Evolutionary conservation across 2,329 filamentous ascomycete genomes (phyloP).

Genomic region (Myriosclerotinia duriaeana): DNA sequence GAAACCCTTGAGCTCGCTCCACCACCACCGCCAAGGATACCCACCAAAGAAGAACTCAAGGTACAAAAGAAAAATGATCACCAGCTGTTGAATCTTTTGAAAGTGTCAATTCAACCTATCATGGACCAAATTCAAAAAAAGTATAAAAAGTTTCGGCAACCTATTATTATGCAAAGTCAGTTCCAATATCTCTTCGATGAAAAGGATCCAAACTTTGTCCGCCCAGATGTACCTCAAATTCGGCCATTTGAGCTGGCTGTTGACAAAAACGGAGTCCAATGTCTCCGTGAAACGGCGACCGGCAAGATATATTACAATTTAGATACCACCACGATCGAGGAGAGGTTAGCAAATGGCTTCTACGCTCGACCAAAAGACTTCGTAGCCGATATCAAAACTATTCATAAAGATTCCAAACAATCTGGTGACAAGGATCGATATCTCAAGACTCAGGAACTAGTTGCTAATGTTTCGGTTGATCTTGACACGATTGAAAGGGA

Average conservation of each 20-base stretch:
- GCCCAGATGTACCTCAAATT: conserved; percentile 52
- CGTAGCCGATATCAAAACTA: conserved; percentile 76
- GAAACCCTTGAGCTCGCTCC: conserved; percentile 70
- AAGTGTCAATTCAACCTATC: conserved; percentile 85
- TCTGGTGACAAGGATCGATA: conserved; percentile 80
- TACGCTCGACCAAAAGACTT: conserved; percentile 92
- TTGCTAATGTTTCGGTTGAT: conserved; percentile 92
- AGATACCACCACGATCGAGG: conserved; percentile 89
- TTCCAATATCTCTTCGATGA: conserved; percentile 85
- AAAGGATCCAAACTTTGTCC: conserved; percentile 69
- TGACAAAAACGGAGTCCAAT: conserved; percentile 75
- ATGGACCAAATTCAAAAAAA: conserved; percentile 95
- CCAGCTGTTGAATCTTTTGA: conserved; percentile 79
- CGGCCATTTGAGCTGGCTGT: conserved; percentile 78
- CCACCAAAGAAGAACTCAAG: conserved; percentile 77
- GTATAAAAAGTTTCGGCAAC: conserved; percentile 83
- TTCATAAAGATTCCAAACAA: conserved; percentile 81
- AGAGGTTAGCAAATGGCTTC: conserved; percentile 93
- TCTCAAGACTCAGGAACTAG: conserved; percentile 85
- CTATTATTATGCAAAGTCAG: conserved; percentile 69
- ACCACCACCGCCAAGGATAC: conserved; percentile 64
- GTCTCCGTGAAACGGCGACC: conserved; percentile 71
- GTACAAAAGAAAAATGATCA: conserved; percentile 79
- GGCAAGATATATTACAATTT: conserved; percentile 94
- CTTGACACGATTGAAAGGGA: conserved; percentile 73